Evolutionary conservation across 257 asterid genomes (phyloP).

Genomic region (Solanum sitiens): DNA sequence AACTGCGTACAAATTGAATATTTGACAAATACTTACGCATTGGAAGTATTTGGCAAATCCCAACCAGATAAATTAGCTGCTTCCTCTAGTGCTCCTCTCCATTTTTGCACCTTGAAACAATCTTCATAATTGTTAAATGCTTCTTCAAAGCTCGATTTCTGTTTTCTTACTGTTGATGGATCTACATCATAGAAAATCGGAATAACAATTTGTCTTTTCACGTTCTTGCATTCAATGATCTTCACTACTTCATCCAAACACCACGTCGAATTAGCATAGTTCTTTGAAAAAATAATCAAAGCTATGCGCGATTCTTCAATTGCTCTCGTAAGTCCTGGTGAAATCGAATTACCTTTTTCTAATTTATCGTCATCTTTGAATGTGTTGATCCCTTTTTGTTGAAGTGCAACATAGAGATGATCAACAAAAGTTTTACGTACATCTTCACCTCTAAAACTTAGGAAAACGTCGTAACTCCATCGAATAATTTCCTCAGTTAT

Average conservation of each 20-base stretch:
- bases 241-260: not conserved
- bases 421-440: not conserved
- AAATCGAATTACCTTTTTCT: not conserved
- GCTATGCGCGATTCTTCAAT: not conserved
- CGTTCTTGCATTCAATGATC: not conserved
- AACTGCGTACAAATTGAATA: not conserved
- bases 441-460: not conserved
- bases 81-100: not conserved
- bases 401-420: not conserved
- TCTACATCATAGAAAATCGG: not conserved
- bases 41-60: not conserved
- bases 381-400: not conserved
- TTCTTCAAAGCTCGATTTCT: not conserved
- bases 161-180: not conserved
- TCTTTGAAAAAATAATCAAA: not conserved
- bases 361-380: not conserved
- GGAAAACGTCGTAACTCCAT: not conserved
- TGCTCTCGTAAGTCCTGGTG: not conserved
- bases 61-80: not conserved
- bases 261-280: not conserved
- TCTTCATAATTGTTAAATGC: not conserved
- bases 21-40: not conserved
- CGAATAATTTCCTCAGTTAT: not conserved
- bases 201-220: not conserved
- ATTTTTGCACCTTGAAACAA: not conserved